phyloP scores from a whole-genome alignment of 345 rosid genomes.

The Arabidopsis arenosa region DNA sequence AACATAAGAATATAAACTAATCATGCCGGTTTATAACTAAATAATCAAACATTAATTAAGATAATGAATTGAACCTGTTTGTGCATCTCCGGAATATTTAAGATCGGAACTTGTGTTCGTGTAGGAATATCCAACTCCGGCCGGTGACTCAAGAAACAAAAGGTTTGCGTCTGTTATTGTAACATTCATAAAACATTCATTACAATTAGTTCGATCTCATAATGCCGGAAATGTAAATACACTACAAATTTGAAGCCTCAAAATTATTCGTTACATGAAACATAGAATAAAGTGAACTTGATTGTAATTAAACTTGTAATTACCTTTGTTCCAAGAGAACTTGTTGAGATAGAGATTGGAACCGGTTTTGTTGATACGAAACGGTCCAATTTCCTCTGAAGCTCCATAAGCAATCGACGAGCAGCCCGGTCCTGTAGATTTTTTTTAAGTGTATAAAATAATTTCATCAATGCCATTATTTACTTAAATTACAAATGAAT shows the following conservation, averaged over 20 bases:
- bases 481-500: neutral
- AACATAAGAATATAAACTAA: neutral
- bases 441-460: neutral
- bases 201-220: too few species aligned
- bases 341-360: constrained; percentile 69
- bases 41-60: neutral
- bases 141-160: constrained; percentile 90
- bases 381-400: constrained; percentile 96
- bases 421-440: constrained; percentile 90
- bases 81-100: constrained; percentile 67
- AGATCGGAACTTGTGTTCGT: constrained; percentile 83
- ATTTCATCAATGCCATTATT: neutral
- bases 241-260: neutral
- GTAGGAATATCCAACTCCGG: constrained; percentile 96
- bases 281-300: neutral
- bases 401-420: constrained; percentile 98
- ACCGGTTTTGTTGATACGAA: constrained; percentile 69
- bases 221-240: too few species aligned
- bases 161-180: constrained; percentile 74
- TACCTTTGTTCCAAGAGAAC: constrained; percentile 79
- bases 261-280: neutral
- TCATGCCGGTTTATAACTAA: neutral
- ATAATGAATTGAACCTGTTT: constrained; percentile 58
- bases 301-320: neutral
- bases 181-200: neutral